Evolutionary conservation across 2,329 filamentous ascomycete genomes (phyloP).

Genomic region (Aspergillus brunneoviolaceus): DNA sequence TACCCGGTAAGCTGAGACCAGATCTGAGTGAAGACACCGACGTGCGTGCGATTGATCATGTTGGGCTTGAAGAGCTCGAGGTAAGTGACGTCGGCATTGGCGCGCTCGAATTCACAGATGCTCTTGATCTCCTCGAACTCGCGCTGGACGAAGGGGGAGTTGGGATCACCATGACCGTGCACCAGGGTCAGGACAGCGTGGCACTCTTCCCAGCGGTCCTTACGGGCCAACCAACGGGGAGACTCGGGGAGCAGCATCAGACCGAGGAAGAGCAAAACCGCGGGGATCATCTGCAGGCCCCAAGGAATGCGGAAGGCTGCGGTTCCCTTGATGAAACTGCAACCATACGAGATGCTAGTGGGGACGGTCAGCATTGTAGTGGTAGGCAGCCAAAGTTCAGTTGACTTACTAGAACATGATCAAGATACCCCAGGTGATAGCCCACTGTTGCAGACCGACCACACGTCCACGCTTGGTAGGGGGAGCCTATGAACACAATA

Average conservation of each 20-base stretch:
- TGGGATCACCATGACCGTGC: conserved; percentile 64
- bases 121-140: conserved; percentile 74
- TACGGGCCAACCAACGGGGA: conserved; percentile 62
- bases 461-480: conserved; percentile 59
- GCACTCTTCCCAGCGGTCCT: conserved; percentile 59
- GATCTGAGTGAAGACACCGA: conserved; percentile 71
- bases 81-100: conserved; percentile 68
- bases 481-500: conserved; percentile 48
- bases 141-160: conserved; percentile 63
- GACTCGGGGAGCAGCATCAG: conserved; percentile 56
- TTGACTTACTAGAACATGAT: conserved; percentile 66
- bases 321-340: conserved; percentile 58
- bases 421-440: conserved; percentile 69
- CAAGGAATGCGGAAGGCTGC: conserved; percentile 64
- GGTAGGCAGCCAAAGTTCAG: conserved; percentile 49
- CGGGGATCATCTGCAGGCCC: conserved; percentile 65
- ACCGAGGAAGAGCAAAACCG: conserved; percentile 57
- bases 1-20: conserved; percentile 70
- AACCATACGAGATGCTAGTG: conserved; percentile 56
- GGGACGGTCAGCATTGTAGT: not conserved
- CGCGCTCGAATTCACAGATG: conserved; percentile 70
- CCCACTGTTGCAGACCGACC: conserved; percentile 71
- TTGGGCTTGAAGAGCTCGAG: conserved; percentile 68
- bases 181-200: conserved; percentile 54
- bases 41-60: conserved; percentile 71